Conservation (phyloP, 441 rosid genomes). For the Kokia cookei region DNA sequence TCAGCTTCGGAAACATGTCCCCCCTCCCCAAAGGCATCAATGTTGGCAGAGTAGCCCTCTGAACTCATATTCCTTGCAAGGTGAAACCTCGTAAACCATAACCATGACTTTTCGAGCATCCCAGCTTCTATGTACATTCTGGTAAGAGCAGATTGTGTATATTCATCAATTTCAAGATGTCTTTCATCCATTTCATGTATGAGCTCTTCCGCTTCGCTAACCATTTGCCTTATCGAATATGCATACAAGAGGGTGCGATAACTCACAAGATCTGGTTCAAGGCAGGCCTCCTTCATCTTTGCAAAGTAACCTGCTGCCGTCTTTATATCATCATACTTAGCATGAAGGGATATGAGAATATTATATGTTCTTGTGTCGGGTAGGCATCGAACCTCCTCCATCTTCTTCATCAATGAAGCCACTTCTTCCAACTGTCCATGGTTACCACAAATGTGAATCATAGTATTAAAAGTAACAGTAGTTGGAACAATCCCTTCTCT, state of each 20-base stretch:
- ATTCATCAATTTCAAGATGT: conserved; percentile 70
- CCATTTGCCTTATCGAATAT: conserved; percentile 75
- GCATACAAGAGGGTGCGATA: conserved; percentile 85
- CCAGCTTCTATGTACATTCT: conserved; percentile 80
- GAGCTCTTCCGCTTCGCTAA: conserved; percentile 63
- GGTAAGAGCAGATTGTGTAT: conserved; percentile 80
- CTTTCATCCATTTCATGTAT: conserved; percentile 59
- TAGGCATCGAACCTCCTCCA: conserved; percentile 59
- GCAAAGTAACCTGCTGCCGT: conserved; percentile 47
- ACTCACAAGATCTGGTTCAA: conserved; percentile 75
- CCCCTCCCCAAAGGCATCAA: conserved; percentile 80
- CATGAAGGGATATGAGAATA: conserved; percentile 72
- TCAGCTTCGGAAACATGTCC: conserved; percentile 61
- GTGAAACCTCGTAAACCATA: conserved; percentile 83
- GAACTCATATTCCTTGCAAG: conserved; percentile 59
- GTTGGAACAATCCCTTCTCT: conserved; percentile 65
- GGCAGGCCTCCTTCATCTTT: conserved; percentile 56
- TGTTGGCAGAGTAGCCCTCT: conserved; percentile 84
- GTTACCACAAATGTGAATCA: conserved; percentile 82
- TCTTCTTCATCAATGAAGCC: conserved; percentile 52
- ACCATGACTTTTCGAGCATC: conserved; percentile 79
- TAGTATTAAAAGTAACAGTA: conserved; percentile 78
- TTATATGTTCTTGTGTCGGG: conserved; percentile 88
- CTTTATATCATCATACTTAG: conserved; percentile 53
- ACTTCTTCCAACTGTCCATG: conserved; percentile 58